phyloP scores from a whole-genome alignment of 345 rosid species.

The Punica granatum region DNA sequence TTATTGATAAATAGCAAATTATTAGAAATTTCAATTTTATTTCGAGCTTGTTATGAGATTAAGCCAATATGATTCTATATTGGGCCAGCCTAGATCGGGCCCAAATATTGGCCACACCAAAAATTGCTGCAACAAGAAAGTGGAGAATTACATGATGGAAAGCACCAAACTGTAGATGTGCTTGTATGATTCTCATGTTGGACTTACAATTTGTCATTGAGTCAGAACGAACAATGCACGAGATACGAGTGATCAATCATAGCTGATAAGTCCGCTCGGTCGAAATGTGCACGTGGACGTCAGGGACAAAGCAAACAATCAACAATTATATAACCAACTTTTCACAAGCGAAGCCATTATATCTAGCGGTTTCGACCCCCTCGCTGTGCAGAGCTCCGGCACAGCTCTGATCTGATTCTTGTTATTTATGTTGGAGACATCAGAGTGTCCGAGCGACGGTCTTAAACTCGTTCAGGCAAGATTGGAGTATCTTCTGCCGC shows the following conservation, averaged over 20 bases:
- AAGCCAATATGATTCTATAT: no score
- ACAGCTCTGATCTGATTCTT: neutral
- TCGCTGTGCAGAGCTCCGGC: neutral
- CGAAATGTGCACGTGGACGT: no score
- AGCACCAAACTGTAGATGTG: neutral
- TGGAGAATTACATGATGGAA: neutral
- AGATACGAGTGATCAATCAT: no score
- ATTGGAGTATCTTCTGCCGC: conserved; percentile 76
- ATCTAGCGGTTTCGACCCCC: neutral
- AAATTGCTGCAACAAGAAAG: no score
- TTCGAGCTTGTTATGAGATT: no score
- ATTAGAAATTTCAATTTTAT: no score
- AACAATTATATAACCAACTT: neutral
- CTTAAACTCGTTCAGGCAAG: conserved; percentile 87
- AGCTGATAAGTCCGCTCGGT: neutral
- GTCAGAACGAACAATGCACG: no score
- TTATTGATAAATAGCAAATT: no score
- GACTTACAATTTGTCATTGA: neutral
- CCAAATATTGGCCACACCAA: no score
- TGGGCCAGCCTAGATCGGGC: no score
- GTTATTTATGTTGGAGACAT: conserved; percentile 4
- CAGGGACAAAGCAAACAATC: neutral
- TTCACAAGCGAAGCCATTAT: conserved; percentile 7
- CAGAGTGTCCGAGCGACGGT: conserved; percentile 64
- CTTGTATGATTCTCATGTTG: neutral